Percentiles rank a stretch among this genome's conserved stretches.
Evolutionary conservation across 768 basidiomycete species (phyloP).

Genomic region (Favolaschia claudopus): DNA sequence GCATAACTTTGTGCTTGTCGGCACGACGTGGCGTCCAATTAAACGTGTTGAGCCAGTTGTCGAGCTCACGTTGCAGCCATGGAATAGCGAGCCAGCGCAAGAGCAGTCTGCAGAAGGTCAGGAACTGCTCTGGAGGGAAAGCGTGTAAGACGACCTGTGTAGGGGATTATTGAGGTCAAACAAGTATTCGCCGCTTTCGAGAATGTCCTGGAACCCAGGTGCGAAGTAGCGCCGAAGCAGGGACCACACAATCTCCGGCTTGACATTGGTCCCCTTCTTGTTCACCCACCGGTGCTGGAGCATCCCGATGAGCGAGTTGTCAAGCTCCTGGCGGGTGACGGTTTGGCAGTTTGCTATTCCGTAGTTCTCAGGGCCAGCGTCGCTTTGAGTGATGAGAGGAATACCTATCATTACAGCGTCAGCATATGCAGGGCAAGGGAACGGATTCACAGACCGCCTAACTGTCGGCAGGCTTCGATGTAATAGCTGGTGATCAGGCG

Average conservation of each 20-base stretch:
- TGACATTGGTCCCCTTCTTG: conserved; percentile 47
- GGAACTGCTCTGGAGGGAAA: neutral
- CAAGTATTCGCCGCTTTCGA: neutral
- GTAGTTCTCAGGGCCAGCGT: conserved; percentile 51
- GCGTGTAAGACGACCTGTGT: conserved; percentile 32
- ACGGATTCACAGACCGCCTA: conserved; percentile 5
- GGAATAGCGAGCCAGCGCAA: conserved; percentile 52
- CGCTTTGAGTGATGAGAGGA: conserved; percentile 51
- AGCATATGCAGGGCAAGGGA: neutral
- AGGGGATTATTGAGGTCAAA: conserved; percentile 23
- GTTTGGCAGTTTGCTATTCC: conserved; percentile 56
- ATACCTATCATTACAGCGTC: conserved; percentile 33
- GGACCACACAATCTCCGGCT: conserved; percentile 53
- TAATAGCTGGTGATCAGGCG: conserved; percentile 44
- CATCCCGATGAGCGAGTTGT: conserved; percentile 43
- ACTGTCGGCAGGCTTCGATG: conserved; percentile 32
- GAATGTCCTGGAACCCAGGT: conserved; percentile 38
- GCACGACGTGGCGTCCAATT: conserved; percentile 34
- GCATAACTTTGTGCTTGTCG: conserved; percentile 45
- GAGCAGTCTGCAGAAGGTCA: conserved; percentile 36
- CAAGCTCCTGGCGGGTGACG: conserved; percentile 43
- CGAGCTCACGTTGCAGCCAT: conserved; percentile 47
- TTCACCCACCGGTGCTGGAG: conserved; percentile 51
- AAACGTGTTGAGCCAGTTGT: conserved; percentile 31
- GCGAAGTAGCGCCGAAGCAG: conserved; percentile 35